These are phyloP conservation scores for Lodderomyces orthopsilosis DNA, from an alignment of 1,139 yeast genomes.

Conservation along the genomic window DNA sequence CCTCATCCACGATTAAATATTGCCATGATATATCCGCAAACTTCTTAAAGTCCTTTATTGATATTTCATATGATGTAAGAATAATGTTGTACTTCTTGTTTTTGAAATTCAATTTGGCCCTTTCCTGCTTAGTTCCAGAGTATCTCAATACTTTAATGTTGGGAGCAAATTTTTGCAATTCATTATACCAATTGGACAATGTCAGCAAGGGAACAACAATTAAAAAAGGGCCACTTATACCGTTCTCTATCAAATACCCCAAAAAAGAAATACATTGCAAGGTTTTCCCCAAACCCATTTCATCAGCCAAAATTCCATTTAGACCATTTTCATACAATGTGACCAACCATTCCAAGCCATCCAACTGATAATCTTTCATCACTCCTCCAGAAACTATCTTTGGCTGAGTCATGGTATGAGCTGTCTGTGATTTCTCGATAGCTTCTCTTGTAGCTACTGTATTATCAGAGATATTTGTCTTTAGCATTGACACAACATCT, in stretches of 20 bases:
- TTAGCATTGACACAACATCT: conserved; percentile 27
- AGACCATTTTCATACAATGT: conserved; percentile 89
- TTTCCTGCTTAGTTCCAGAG: conserved; percentile 58
- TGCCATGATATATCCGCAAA: conserved; percentile 65
- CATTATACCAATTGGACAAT: conserved; percentile 78
- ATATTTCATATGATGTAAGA: conserved; percentile 79
- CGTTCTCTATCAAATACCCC: conserved; percentile 75
- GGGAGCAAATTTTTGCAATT: conserved; percentile 74
- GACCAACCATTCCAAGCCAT: conserved; percentile 87
- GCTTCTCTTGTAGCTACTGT: conserved; percentile 24
- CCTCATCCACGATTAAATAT: conserved; percentile 91
- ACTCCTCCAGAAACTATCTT: conserved; percentile 59
- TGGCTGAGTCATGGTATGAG: conserved; percentile 53
- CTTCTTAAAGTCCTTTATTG: conserved; percentile 61
- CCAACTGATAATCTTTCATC: conserved; percentile 81
- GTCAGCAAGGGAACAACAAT: conserved; percentile 89
- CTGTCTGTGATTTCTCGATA: conserved; percentile 22
- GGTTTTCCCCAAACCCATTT: conserved; percentile 96
- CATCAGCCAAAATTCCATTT: conserved; percentile 94
- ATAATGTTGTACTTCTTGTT: conserved; percentile 41
- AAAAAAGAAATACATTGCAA: conserved; percentile 79
- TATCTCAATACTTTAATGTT: conserved; percentile 59
- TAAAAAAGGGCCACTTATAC: conserved; percentile 78
- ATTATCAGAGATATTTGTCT: conserved; percentile 18
- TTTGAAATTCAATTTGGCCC: conserved; percentile 37